Evolutionary conservation across 345 rosid species (phyloP).

Genomic region (Syzygium oleosum): DNA sequence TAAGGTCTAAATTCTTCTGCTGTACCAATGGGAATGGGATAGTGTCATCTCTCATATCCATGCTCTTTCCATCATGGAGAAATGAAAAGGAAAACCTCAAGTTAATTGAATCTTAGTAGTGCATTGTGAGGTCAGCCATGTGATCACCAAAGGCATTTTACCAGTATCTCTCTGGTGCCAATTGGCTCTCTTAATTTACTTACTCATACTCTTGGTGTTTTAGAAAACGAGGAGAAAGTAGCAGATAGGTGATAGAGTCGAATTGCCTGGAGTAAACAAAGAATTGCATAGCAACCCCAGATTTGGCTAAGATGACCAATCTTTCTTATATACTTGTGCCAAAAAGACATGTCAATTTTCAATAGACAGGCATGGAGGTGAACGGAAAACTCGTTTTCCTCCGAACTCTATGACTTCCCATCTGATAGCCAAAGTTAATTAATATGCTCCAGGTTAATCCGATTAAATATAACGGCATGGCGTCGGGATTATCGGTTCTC

Average conservation of each 20-base stretch:
- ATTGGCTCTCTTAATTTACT: neutral
- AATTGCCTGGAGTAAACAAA: no score
- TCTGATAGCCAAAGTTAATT: neutral
- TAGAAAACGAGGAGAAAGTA: no score
- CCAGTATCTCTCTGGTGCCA: neutral
- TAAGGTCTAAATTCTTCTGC: neutral
- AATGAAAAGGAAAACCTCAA: neutral
- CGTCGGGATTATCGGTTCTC: constrained; percentile 42
- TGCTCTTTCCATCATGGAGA: neutral
- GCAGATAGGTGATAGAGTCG: no score
- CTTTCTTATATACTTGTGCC: neutral
- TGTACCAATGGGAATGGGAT: neutral
- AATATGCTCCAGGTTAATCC: constrained; percentile 40
- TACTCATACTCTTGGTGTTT: neutral
- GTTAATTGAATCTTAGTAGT: neutral
- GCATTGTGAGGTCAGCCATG: neutral
- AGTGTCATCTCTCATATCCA: neutral
- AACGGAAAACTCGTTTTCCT: neutral
- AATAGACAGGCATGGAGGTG: neutral
- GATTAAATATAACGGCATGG: constrained; percentile 40
- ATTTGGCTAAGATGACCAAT: no score
- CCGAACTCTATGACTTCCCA: neutral
- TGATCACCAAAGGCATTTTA: neutral
- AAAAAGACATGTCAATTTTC: neutral
- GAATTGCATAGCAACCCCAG: no score